Evolutionary conservation across 1,284 basidiomycete genomes (phyloP).

Genomic region (Amylostereum chailletii): DNA sequence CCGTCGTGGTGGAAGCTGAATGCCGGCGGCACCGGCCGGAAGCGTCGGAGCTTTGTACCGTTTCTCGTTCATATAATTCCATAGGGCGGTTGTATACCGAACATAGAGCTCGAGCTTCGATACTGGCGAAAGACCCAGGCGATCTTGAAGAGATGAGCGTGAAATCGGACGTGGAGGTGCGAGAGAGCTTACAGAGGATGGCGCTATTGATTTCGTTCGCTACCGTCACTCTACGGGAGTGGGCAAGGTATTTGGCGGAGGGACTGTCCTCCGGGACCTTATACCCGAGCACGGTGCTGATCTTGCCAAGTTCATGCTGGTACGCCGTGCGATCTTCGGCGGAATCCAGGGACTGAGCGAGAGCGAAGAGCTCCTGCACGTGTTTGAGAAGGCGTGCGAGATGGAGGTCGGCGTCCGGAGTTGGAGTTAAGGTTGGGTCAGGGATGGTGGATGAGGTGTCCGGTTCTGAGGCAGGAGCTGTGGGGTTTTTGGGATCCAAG

Average conservation of each 20-base stretch:
- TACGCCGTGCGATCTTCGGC: constrained; percentile 50
- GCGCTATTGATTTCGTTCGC: constrained; percentile 84
- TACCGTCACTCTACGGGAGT: constrained; percentile 65
- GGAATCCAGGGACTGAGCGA: constrained; percentile 46
- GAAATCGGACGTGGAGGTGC: constrained; percentile 3
- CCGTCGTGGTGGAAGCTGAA: constrained; percentile 16
- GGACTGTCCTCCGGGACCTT: constrained; percentile 61
- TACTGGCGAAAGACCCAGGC: constrained; percentile 38
- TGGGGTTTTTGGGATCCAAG: constrained; percentile 28
- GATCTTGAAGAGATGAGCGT: constrained; percentile 28
- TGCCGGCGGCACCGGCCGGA: constrained; percentile 31
- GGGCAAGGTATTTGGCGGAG: constrained; percentile 61
- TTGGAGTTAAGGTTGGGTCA: constrained; percentile 8
- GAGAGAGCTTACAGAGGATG: constrained; percentile 55
- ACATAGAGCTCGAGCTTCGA: constrained; percentile 54
- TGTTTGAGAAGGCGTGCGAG: constrained; percentile 20
- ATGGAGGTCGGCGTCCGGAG: constrained; percentile 20
- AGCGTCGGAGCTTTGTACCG: constrained; percentile 36
- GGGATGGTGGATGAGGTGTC: background rate
- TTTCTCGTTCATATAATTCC: constrained; percentile 43
- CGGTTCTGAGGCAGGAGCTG: constrained; percentile 9
- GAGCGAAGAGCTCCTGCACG: constrained; percentile 34
- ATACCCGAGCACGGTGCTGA: constrained; percentile 73
- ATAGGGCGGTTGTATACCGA: constrained; percentile 51
- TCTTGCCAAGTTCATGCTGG: constrained; percentile 59